phyloP scores from a whole-genome alignment of 495 filamentous ascomycete species.

The Neurospora sp. region DNA sequence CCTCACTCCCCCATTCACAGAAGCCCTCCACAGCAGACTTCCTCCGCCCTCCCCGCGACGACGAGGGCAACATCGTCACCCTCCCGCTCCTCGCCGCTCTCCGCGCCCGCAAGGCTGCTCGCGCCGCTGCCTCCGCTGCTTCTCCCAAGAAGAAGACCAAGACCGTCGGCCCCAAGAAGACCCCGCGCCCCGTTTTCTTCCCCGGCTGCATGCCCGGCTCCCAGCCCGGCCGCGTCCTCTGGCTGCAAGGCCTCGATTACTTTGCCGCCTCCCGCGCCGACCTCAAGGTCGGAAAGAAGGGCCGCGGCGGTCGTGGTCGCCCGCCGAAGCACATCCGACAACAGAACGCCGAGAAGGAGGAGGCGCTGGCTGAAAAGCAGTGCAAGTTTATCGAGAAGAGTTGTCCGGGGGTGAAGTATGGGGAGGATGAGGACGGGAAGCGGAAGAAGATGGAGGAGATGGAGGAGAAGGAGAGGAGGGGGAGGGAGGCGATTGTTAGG shows the following conservation, averaged over 20 bases:
- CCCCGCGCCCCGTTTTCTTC: neutral
- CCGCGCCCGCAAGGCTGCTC: neutral
- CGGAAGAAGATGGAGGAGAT: neutral
- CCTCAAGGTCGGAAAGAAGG: neutral
- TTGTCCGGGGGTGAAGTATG: neutral
- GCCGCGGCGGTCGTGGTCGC: neutral
- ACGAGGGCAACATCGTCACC: neutral
- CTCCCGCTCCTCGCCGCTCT: neutral
- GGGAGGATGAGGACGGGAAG: neutral
- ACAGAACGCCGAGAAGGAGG: neutral
- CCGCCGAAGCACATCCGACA: neutral
- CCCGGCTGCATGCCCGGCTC: neutral
- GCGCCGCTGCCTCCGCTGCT: neutral
- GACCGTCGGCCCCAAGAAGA: neutral
- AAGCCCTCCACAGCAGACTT: neutral
- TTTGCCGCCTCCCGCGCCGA: neutral
- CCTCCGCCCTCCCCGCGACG: neutral
- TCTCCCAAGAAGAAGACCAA: neutral
- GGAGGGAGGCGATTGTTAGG: neutral
- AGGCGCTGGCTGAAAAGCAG: neutral
- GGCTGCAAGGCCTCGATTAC: neutral
- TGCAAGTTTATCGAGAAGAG: neutral
- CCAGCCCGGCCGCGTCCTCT: neutral
- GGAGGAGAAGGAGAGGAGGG: neutral
- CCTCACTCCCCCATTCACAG: too few relatives aligned